A percentile compares a stretch with the other conserved stretches of the same genome.
Evolutionary conservation across 2,329 filamentous ascomycete genomes (phyloP).

Genomic region (Pyrenochaeta sp.): DNA sequence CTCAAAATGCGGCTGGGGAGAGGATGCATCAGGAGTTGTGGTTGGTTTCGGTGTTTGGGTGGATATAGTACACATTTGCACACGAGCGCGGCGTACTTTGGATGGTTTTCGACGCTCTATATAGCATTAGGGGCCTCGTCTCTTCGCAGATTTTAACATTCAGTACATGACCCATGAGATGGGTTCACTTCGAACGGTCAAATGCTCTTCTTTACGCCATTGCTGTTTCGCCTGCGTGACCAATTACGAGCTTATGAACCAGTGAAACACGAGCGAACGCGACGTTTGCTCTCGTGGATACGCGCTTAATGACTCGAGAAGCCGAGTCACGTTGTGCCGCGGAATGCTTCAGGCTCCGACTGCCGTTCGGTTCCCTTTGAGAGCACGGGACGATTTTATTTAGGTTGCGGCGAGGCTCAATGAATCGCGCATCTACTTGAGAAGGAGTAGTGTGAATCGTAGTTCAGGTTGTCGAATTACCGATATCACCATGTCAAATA

Average conservation of each 20-base stretch:
- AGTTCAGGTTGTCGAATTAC: background rate
- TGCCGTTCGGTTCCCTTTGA: background rate
- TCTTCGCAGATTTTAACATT: background rate
- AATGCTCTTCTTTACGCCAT: background rate
- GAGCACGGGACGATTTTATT: background rate
- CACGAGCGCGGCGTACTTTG: background rate
- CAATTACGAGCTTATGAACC: background rate
- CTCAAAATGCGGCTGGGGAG: background rate
- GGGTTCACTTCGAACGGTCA: background rate
- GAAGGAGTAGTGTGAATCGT: background rate
- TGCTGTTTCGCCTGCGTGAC: background rate
- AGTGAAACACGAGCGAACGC: background rate
- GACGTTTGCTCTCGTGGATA: background rate
- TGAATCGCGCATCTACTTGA: background rate
- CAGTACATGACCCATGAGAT: background rate
- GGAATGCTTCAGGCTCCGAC: background rate
- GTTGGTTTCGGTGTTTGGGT: background rate
- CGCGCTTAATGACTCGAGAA: background rate
- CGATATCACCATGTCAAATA: background rate
- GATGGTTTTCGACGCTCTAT: background rate
- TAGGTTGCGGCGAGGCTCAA: background rate
- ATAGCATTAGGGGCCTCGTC: background rate
- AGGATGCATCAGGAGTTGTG: background rate
- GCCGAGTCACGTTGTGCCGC: background rate
- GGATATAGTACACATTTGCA: background rate